Base-by-base conservation (phyloP, 2,329 filamentous ascomycete genomes). In the Diaporthe vaccinii region DNA sequence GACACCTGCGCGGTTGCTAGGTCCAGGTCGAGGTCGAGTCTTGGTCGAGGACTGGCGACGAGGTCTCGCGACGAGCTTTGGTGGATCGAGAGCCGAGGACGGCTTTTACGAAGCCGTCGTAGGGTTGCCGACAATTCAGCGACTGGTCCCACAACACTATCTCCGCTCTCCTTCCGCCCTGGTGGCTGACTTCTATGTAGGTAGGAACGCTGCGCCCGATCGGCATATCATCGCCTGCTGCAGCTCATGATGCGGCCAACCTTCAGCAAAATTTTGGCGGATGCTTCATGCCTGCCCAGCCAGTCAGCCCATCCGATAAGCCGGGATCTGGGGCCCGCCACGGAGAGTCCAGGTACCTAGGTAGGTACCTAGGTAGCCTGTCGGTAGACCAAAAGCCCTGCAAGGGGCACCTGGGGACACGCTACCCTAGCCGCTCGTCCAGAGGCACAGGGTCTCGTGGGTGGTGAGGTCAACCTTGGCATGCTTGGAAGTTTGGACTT, bases 151-250 rank as follows among this genome's bases (percentile, higher is more conserved):
- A 34, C 4, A 55, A 31, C 34, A 41, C 49, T 39, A 14, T 39
- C 65, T n/a, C 65, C 65, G n/a, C 39, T 69, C 49, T 69, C 65
- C 49, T 69, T 55, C 65, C 49, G 49, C 65, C 65, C 65, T 41
- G n/a, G 65, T 55, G 65, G 49, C 34, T 53, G 65, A 28, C 34
- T 39, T 39, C 49, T 41, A 31, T n/a, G 34, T 69, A 31, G 36
- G 15, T 39, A 28, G 36, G 15, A 28, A 28, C 28, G 25, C 15
- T 69, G 65, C 49, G 49, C 65, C 65, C 20, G 34, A 25, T 55
- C 34, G 34, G 65, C 49, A 55, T 69, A 69, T 68, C 65, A 68
- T 46, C 31, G n/a, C 34, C 31, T n/a, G 41, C 25, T 22, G 46
- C 49, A 34, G 65, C n/a, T 55, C 49, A 31, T 55, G 65, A 69